Conservation (phyloP, 2,329 filamentous ascomycete species). For the Botrytis pseudocinerea region DNA sequence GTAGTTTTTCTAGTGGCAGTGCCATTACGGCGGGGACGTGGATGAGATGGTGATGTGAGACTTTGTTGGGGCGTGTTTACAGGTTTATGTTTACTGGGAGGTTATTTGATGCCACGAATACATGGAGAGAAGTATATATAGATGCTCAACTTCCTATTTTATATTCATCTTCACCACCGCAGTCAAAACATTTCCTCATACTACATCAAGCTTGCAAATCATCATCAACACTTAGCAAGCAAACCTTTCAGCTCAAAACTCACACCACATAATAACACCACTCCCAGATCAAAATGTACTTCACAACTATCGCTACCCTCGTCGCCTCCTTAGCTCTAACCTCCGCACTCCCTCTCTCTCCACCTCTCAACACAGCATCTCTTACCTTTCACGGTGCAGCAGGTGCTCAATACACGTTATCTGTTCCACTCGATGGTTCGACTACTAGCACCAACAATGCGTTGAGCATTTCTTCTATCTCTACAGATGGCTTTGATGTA, state of each 20-base stretch:
- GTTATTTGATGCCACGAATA: not conserved
- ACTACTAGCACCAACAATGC: slow-evolving; percentile 25
- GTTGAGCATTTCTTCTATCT: slow-evolving; percentile 26
- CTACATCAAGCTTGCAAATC: not conserved
- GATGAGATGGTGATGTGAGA: not conserved
- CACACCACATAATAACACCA: not conserved
- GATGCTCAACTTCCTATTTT: not conserved
- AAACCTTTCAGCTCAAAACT: not conserved
- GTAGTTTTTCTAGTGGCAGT: not conserved
- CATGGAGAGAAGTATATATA: not conserved
- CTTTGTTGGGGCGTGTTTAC: not conserved
- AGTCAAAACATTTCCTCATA: not conserved
- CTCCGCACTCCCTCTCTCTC: slow-evolving; percentile 27
- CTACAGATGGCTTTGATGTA: slow-evolving; percentile 26
- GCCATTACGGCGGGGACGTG: not conserved
- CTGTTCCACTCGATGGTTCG: slow-evolving; percentile 31
- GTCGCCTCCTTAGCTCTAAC: slow-evolving; percentile 28
- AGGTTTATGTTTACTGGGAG: not conserved
- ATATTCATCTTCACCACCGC: not conserved
- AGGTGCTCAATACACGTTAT: slow-evolving; percentile 31
- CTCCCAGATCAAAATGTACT: slow-evolving; percentile 29
- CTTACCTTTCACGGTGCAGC: slow-evolving; percentile 36
- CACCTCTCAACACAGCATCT: slow-evolving; percentile 18
- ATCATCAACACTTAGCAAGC: not conserved
- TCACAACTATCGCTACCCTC: slow-evolving; percentile 28